These are phyloP conservation scores for Ustilago loliicola DNA, from an alignment of 1,284 basidiomycete genomes.

Conservation along the genomic window DNA sequence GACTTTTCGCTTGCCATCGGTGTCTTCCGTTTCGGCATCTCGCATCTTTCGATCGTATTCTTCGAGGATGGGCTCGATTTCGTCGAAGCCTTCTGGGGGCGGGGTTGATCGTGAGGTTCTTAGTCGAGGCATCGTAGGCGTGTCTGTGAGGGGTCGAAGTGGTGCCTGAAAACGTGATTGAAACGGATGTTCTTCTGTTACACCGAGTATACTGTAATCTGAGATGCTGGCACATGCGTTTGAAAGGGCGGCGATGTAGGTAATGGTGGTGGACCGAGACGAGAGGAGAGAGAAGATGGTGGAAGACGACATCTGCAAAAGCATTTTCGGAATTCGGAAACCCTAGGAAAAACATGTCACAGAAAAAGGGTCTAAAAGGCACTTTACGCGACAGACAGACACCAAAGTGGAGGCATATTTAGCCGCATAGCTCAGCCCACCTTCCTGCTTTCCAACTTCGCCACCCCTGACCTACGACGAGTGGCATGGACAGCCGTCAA, in stretches of 20 bases:
- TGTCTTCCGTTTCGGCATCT: slow-evolving; percentile 86
- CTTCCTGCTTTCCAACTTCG: background rate
- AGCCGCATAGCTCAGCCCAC: slow-evolving; percentile 15
- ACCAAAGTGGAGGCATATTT: slow-evolving; percentile 28
- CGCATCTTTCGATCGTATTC: slow-evolving; percentile 70
- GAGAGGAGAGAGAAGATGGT: background rate
- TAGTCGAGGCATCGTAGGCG: slow-evolving; percentile 86
- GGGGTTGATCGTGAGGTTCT: slow-evolving; percentile 92
- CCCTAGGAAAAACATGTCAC: background rate
- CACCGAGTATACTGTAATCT: no score
- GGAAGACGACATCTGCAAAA: slow-evolving; percentile 1
- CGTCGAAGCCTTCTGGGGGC: slow-evolving; percentile 97
- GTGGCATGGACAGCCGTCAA: slow-evolving; percentile 13
- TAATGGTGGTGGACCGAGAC: background rate
- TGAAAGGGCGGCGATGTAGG: background rate
- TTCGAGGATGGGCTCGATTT: slow-evolving; percentile 78
- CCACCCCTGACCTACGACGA: background rate
- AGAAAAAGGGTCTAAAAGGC: slow-evolving; percentile 13
- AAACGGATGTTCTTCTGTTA: no score
- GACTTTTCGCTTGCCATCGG: slow-evolving; percentile 96
- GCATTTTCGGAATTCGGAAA: slow-evolving; percentile 17
- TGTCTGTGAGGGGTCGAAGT: no score
- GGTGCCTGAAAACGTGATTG: no score
- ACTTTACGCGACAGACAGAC: slow-evolving; percentile 18
- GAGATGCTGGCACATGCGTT: background rate